These are phyloP conservation scores for Penicillium sp. DNA, from an alignment of 2,329 filamentous ascomycete genomes.

Conservation along the genomic window DNA sequence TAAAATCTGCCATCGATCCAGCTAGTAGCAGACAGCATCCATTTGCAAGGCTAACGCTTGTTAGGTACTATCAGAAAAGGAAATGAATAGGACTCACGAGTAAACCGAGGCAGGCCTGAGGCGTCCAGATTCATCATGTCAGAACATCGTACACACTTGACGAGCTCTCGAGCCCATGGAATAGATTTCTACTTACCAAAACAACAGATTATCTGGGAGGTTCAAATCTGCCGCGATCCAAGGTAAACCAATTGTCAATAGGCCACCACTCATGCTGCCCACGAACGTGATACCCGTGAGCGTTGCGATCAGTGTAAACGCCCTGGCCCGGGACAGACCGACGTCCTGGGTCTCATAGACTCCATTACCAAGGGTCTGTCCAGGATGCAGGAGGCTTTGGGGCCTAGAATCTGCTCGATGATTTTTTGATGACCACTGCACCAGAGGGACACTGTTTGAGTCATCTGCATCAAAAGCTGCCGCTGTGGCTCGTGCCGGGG, in stretches of 20 bases:
- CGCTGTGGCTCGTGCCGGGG: neutral
- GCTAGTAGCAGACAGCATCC: constrained; percentile 58
- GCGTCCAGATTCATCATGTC: neutral
- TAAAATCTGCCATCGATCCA: constrained; percentile 59
- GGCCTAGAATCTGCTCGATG: neutral
- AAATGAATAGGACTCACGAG: constrained; percentile 17
- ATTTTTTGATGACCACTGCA: constrained; percentile 2
- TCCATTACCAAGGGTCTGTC: neutral
- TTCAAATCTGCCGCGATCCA: constrained; percentile 36
- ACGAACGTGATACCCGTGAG: constrained; percentile 39
- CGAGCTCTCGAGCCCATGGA: neutral
- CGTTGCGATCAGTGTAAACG: constrained; percentile 33
- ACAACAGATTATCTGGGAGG: constrained; percentile 32
- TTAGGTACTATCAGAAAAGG: neutral
- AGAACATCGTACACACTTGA: neutral
- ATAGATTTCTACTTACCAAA: constrained; percentile 20
- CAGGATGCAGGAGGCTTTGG: constrained; percentile 7
- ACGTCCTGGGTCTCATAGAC: neutral
- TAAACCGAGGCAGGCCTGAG: constrained; percentile 29
- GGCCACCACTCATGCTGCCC: constrained; percentile 39
- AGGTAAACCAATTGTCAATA: constrained; percentile 38
- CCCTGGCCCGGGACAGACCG: constrained; percentile 19
- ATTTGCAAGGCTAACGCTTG: constrained; percentile 47
- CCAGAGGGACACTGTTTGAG: constrained; percentile 12
- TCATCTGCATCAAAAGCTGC: constrained; percentile 10